Percentiles rank a stretch among this genome's conserved stretches.
phyloP scores from a whole-genome alignment of 768 basidiomycete genomes.

The Boletales sp. region DNA sequence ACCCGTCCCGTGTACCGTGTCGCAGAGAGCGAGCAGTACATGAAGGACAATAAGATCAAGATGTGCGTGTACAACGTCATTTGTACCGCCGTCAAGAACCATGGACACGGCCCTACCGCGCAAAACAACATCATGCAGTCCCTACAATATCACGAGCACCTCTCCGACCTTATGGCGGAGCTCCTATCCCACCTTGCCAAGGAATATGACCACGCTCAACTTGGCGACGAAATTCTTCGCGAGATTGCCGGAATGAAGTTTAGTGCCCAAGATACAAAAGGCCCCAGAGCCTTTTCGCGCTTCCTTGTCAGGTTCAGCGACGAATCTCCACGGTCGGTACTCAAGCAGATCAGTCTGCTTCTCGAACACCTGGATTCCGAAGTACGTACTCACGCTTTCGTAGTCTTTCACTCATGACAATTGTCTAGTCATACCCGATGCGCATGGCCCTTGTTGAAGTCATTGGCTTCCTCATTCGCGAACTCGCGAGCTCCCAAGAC shows the following conservation, averaged over 20 bases:
- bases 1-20: conserved; percentile 86
- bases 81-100: conserved; percentile 88
- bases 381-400: conserved; percentile 38
- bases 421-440: conserved; percentile 84
- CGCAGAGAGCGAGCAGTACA: conserved; percentile 80
- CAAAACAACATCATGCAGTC: conserved; percentile 90
- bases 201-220: conserved; percentile 84
- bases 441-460: conserved; percentile 92
- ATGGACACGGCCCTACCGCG: conserved; percentile 77
- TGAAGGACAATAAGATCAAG: conserved; percentile 75
- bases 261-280: conserved; percentile 79
- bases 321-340: conserved; percentile 69
- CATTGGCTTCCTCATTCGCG: conserved; percentile 78
- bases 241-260: conserved; percentile 82
- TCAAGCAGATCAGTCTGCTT: conserved; percentile 88
- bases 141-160: conserved; percentile 91
- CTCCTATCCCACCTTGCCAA: conserved; percentile 73
- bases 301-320: conserved; percentile 85
- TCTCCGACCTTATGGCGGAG: conserved; percentile 93
- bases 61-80: conserved; percentile 83
- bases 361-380: conserved; percentile 89
- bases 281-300: conserved; percentile 77
- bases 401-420: neutral
- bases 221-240: conserved; percentile 88
- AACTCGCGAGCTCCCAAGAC: conserved; percentile 60